Evolutionary conservation across 257 asterid genomes (phyloP).

Genomic region (Solanum stenotomum): DNA sequence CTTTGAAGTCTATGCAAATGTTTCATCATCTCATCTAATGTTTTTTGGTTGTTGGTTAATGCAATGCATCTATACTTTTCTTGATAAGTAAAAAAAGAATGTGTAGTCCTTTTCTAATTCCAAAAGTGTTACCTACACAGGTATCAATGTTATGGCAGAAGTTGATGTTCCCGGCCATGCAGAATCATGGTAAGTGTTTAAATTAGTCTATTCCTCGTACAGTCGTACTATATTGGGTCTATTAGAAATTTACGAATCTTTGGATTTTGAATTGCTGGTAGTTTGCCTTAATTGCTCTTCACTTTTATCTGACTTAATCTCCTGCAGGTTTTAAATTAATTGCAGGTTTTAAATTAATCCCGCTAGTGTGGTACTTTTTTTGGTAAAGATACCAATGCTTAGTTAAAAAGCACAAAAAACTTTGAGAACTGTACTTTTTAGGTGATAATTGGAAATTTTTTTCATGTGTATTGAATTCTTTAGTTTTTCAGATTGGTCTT

Average conservation of each 20-base stretch:
- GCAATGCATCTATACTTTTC: not conserved
- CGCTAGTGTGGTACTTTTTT: not conserved
- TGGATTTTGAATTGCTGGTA: not conserved
- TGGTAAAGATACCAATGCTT: not conserved
- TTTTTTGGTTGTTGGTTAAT: not conserved
- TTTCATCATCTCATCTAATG: not conserved
- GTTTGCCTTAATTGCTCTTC: not conserved
- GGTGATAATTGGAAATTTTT: not conserved
- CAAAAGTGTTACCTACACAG: conserved; percentile 21
- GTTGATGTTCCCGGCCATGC: conserved; percentile 98
- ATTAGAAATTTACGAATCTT: not conserved
- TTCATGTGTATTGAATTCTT: not conserved
- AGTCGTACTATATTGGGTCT: not conserved
- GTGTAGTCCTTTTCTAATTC: not conserved
- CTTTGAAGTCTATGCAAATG: not conserved
- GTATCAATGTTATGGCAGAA: conserved; percentile 92
- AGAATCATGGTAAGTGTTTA: conserved; percentile 61
- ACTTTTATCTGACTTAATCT: not conserved
- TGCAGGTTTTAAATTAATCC: not conserved
- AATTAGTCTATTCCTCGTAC: not conserved
- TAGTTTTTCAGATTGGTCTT: not conserved
- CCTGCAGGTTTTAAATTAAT: not conserved
- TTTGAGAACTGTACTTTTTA: not conserved
- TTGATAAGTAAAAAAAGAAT: not conserved
- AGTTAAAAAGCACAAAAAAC: not conserved